Percentiles rank a stretch among this genome's conserved stretches.
Evolutionary conservation across 768 basidiomycete genomes (phyloP).

Genomic region (Asterophora parasitica): DNA sequence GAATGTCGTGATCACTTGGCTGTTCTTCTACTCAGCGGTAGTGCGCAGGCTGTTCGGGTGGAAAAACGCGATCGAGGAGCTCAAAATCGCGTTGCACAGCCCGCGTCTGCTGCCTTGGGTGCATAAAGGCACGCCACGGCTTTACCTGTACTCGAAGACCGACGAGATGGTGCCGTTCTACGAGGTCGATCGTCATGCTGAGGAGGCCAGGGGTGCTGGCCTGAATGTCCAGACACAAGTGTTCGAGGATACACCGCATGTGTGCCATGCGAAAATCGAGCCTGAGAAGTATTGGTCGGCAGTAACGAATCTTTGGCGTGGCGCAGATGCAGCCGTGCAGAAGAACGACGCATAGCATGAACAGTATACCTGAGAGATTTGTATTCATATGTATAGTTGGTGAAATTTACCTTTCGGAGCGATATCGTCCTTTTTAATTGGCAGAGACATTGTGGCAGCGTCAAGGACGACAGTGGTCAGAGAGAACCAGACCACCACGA

Average conservation of each 20-base stretch:
- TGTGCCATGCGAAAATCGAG: slow-evolving; percentile 39
- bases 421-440: too few species aligned
- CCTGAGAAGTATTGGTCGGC: slow-evolving; percentile 42
- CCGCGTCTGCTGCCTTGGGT: slow-evolving; percentile 36
- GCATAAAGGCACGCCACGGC: slow-evolving; percentile 30
- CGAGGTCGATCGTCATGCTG: slow-evolving; percentile 34
- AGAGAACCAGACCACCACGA: too few species aligned
- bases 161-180: slow-evolving; percentile 35
- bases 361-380: too few species aligned
- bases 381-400: too few species aligned
- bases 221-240: slow-evolving; percentile 26
- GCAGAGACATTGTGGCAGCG: too few species aligned
- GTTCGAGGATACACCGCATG: slow-evolving; percentile 41
- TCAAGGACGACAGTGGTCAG: too few species aligned
- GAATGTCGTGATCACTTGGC: slow-evolving; percentile 21
- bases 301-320: slow-evolving; percentile 33
- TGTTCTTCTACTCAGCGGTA: slow-evolving; percentile 21
- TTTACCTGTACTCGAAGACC: slow-evolving; percentile 41
- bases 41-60: slow-evolving; percentile 20
- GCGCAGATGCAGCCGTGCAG: slow-evolving; percentile 15
- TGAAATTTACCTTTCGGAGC: too few species aligned
- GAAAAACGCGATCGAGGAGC: slow-evolving; percentile 18
- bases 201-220: slow-evolving; percentile 26
- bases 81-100: slow-evolving; percentile 25
- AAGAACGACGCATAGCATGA: not conserved